A percentile compares a stretch with the other conserved stretches of the same genome.
phyloP scores from a whole-genome alignment of 2,329 filamentous ascomycete species.

The Verticillium longisporum region DNA sequence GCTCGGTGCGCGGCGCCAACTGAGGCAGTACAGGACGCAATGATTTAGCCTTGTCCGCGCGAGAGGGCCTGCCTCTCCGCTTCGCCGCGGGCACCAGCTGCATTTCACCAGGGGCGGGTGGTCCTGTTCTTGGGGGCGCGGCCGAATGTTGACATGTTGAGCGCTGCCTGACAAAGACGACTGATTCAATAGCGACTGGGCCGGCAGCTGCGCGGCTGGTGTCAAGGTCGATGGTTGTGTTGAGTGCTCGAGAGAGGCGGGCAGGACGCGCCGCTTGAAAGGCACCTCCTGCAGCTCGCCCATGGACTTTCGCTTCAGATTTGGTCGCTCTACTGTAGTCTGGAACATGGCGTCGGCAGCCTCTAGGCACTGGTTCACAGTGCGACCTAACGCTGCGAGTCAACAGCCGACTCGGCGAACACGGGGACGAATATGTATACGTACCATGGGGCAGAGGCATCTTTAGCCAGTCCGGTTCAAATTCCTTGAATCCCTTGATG shows the following conservation, averaged over 20 bases:
- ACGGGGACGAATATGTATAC: not conserved
- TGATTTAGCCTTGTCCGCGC: conserved; percentile 30
- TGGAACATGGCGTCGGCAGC: conserved; percentile 29
- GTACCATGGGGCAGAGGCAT: conserved; percentile 40
- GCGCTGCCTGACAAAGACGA: not conserved
- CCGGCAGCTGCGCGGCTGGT: not conserved
- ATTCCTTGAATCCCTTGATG: conserved; percentile 33
- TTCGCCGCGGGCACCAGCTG: conserved; percentile 14
- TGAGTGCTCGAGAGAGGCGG: not conserved
- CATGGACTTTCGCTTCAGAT: conserved; percentile 27
- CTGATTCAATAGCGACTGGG: not conserved
- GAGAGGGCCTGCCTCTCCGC: conserved; percentile 38
- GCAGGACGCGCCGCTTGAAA: not conserved
- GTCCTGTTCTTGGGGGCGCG: not conserved
- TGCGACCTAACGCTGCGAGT: conserved; percentile 28
- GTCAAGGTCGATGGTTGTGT: not conserved
- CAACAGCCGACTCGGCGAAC: not conserved
- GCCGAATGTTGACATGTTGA: conserved; percentile 1
- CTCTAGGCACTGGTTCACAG: conserved; percentile 36
- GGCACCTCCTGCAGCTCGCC: not conserved
- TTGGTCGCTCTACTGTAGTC: conserved; percentile 19
- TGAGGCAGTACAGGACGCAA: conserved; percentile 23
- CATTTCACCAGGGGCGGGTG: not conserved
- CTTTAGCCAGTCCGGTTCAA: conserved; percentile 36
- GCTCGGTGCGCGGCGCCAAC: conserved; percentile 18